Conservation (phyloP, 1,284 basidiomycete species). For the Ustilago curta region DNA sequence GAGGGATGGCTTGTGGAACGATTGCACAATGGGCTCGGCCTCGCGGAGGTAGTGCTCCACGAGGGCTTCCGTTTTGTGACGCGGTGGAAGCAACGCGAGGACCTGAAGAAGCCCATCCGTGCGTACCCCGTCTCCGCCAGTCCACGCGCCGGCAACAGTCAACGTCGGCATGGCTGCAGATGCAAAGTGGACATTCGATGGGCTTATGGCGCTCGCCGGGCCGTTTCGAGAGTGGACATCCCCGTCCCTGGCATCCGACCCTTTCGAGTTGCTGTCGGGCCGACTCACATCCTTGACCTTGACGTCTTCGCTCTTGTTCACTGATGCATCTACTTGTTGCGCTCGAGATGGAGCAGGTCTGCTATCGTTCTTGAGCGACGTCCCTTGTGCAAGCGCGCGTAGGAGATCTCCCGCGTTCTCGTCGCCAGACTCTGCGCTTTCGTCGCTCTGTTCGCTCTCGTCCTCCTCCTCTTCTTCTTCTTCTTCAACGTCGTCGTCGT, state of each 20-base stretch:
- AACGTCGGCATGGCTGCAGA: slow-evolving; percentile 26
- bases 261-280: background rate
- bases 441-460: slow-evolving; percentile 39
- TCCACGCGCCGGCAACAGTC: slow-evolving; percentile 4
- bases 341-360: slow-evolving; percentile 1
- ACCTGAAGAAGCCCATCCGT: slow-evolving; percentile 15
- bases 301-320: background rate
- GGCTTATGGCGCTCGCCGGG: background rate
- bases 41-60: slow-evolving; percentile 40
- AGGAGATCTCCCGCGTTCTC: slow-evolving; percentile 42
- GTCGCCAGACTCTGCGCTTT: slow-evolving; percentile 32
- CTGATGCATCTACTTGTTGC: background rate
- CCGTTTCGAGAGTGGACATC: background rate
- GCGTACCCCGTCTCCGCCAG: background rate
- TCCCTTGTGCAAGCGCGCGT: slow-evolving; percentile 24
- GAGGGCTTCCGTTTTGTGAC: slow-evolving; percentile 35
- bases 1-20: slow-evolving; percentile 36
- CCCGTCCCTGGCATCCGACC: background rate
- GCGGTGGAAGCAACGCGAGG: slow-evolving; percentile 27
- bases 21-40: slow-evolving; percentile 41
- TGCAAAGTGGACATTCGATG: slow-evolving; percentile 7
- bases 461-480: slow-evolving; percentile 23
- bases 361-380: slow-evolving; percentile 21
- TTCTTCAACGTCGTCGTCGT: slow-evolving; percentile 2
- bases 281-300: background rate